Conservation (phyloP, 2,329 filamentous ascomycete genomes). For the Acephala macrosclerotiorum region DNA sequence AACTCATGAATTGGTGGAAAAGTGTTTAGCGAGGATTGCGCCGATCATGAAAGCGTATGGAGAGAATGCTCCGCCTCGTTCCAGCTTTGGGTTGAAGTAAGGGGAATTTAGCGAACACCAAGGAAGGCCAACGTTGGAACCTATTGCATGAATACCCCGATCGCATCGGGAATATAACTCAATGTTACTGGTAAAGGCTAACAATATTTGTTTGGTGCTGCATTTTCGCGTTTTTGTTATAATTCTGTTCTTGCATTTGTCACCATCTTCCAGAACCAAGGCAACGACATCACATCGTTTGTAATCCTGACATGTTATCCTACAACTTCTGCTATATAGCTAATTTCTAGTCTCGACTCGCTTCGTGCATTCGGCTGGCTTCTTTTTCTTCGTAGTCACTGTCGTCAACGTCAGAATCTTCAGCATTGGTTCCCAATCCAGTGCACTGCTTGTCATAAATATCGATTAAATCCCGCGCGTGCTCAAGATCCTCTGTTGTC, state of each 20-base stretch:
- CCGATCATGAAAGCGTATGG: conserved; percentile 26
- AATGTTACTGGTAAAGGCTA: too few relatives aligned
- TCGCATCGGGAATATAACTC: too few relatives aligned
- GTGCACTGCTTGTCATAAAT: conserved; percentile 1
- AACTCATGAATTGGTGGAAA: conserved; percentile 16
- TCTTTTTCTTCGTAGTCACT: neutral
- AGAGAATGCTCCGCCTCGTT: conserved; percentile 14
- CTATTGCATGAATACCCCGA: too few relatives aligned
- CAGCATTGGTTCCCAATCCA: neutral
- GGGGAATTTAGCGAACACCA: neutral
- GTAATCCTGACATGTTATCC: too few relatives aligned
- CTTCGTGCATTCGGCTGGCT: neutral
- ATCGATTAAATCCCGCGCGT: neutral
- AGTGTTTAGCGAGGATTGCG: conserved; percentile 23
- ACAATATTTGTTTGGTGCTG: too few relatives aligned
- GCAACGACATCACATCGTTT: too few relatives aligned
- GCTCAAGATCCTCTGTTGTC: neutral
- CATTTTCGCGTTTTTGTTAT: too few relatives aligned
- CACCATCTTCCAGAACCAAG: too few relatives aligned
- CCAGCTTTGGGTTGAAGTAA: neutral
- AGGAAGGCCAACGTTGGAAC: neutral
- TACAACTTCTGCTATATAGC: too few relatives aligned
- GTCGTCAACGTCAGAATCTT: neutral
- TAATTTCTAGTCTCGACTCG: neutral
- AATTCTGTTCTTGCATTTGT: too few relatives aligned